Percentiles rank a stretch among this genome's conserved stretches.
Conservation (phyloP, 306 rosid genomes). For the Astragalus glycyphyllos region DNA sequence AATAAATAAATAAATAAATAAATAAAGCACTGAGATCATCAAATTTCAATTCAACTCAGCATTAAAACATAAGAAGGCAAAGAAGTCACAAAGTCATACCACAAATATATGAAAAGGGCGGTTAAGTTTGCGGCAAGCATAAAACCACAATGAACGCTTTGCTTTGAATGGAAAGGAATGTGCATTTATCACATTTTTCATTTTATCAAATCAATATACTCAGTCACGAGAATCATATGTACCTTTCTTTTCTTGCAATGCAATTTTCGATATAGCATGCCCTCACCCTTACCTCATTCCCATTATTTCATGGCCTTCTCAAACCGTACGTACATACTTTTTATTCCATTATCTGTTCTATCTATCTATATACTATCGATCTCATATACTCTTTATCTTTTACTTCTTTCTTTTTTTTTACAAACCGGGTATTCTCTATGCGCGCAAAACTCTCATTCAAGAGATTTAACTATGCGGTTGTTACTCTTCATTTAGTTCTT, state of each 20-base stretch:
- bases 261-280: constrained; percentile 41
- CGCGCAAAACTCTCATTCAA: too few species aligned
- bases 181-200: constrained; percentile 31
- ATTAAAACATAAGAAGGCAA: constrained; percentile 31
- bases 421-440: too few species aligned
- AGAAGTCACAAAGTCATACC: constrained; percentile 27
- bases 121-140: constrained; percentile 59
- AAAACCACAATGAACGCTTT: constrained; percentile 52
- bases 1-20: not conserved
- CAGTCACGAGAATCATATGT: constrained; percentile 31
- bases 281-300: not conserved
- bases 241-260: constrained; percentile 48
- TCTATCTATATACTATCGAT: not conserved
- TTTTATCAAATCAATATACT: constrained; percentile 13
- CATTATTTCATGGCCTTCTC: constrained; percentile 38
- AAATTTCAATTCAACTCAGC: not conserved
- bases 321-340: constrained; percentile 21
- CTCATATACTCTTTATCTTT: constrained; percentile 22
- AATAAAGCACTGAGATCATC: not conserved
- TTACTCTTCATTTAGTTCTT: constrained; percentile 16
- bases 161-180: constrained; percentile 62
- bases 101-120: constrained; percentile 25
- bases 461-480: too few species aligned
- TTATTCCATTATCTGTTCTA: not conserved
- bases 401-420: too few species aligned